Evolutionary conservation across 2,329 filamentous ascomycete genomes (phyloP).

Genomic region (Periconia sp.): DNA sequence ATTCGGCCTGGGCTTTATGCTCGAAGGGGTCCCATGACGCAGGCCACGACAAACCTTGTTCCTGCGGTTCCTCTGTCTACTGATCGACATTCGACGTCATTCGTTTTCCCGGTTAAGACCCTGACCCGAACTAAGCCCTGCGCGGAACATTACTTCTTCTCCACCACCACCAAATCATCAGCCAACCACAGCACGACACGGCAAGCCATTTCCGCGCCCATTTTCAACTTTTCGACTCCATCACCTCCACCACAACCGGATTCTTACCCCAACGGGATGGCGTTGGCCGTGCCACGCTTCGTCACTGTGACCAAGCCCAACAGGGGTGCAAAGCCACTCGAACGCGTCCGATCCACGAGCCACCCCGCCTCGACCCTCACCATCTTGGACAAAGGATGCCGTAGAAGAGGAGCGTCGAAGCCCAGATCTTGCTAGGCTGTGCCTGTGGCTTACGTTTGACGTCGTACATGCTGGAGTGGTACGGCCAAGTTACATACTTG

Average conservation of each 20-base stretch:
- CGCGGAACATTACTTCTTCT: too few species aligned
- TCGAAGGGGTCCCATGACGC: conserved; percentile 6
- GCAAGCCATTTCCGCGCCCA: too few species aligned
- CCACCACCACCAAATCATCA: too few species aligned
- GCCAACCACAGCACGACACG: too few species aligned
- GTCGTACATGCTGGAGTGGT: too few species aligned
- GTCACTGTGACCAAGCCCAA: too few species aligned
- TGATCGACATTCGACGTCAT: conserved; percentile 7
- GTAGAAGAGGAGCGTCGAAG: too few species aligned
- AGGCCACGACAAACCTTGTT: conserved; percentile 6
- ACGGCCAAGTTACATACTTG: too few species aligned
- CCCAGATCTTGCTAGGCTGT: not conserved
- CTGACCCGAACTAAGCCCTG: not conserved
- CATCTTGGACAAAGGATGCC: not conserved
- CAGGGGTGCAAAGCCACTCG: not conserved
- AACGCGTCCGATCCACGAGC: not conserved
- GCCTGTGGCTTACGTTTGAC: not conserved
- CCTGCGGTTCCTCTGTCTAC: conserved; percentile 7
- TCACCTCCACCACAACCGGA: too few species aligned
- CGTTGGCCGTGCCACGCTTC: not conserved
- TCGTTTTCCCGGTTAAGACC: not conserved
- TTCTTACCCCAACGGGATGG: too few species aligned
- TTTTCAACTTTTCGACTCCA: too few species aligned
- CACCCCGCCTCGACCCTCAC: not conserved
- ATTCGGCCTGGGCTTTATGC: not conserved